A percentile compares a stretch with the other conserved stretches of the same genome.
phyloP scores from a whole-genome alignment of 208 protist species.

The Leishmania braziliensis region DNA sequence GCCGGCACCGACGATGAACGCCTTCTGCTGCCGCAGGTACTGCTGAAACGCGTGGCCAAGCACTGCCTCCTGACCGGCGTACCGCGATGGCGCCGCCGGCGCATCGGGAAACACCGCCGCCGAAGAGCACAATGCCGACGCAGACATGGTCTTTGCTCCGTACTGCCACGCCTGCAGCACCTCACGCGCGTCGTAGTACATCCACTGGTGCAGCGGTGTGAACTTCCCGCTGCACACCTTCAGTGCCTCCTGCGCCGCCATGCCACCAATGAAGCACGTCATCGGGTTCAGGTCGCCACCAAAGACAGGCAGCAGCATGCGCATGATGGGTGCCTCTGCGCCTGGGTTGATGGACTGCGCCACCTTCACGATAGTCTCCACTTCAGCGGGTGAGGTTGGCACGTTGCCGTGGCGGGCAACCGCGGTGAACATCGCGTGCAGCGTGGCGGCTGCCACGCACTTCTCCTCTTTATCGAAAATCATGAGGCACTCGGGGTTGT shows the following conservation, averaged over 20 bases:
- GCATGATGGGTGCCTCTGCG: constrained; percentile 43
- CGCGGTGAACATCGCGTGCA: constrained; percentile 85
- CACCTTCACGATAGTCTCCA: constrained; percentile 32
- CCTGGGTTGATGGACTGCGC: constrained; percentile 34
- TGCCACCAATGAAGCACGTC: constrained; percentile 93
- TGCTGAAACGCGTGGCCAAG: constrained; percentile 94
- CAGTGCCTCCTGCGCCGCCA: constrained; percentile 96
- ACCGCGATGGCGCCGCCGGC: constrained; percentile 57
- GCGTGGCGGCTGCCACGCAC: constrained; percentile 47
- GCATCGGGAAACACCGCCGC: constrained; percentile 13
- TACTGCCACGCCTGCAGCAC: constrained; percentile 56
- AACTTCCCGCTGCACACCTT: constrained; percentile 97
- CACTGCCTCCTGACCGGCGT: constrained; percentile 95
- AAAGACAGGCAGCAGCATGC: constrained; percentile 53
- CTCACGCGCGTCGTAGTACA: constrained; percentile 97
- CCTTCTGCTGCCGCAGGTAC: constrained; percentile 76
- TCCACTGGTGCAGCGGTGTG: constrained; percentile 95
- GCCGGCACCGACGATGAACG: constrained; percentile 97
- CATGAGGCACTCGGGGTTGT: constrained; percentile 54
- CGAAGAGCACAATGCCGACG: neutral
- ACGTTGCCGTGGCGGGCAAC: constrained; percentile 38
- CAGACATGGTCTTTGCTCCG: constrained; percentile 21
- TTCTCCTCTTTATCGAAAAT: constrained; percentile 91
- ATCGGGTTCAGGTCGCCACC: constrained; percentile 89
- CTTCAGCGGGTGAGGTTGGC: constrained; percentile 37